A percentile compares a stretch with the other conserved stretches of the same genome.
Evolutionary conservation across 305 asterid genomes (phyloP).

Genomic region (Fraxinus paxiana): DNA sequence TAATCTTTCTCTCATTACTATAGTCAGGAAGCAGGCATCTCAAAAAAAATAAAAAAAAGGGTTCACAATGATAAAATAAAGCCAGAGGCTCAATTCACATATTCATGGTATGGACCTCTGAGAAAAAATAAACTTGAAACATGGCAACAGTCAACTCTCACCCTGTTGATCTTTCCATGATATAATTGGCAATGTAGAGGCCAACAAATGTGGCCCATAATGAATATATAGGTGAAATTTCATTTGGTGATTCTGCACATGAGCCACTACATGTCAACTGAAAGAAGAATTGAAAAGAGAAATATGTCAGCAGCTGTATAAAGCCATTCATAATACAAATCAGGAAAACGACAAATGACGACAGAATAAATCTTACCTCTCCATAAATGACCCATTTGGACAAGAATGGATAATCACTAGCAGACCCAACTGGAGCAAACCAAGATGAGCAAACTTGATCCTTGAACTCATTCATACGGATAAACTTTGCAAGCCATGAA

Average conservation of each 20-base stretch:
- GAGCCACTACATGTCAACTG: conserved; percentile 80
- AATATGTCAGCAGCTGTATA: conserved; percentile 23
- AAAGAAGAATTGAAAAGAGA: conserved; percentile 24
- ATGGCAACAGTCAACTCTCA: conserved; percentile 37
- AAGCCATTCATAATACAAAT: conserved; percentile 21
- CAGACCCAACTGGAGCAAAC: conserved; percentile 99
- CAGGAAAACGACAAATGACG: conserved; percentile 8
- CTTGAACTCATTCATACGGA: conserved; percentile 77
- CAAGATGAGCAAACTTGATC: conserved; percentile 88
- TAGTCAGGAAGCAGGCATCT: not conserved
- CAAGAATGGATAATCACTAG: conserved; percentile 86
- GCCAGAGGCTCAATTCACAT: not conserved
- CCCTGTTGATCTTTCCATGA: conserved; percentile 97
- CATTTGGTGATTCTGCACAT: conserved; percentile 79
- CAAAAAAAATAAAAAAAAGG: not conserved
- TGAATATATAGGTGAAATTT: conserved; percentile 94
- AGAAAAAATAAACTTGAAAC: conserved; percentile 17
- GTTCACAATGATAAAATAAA: not conserved
- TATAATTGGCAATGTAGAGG: conserved; percentile 97
- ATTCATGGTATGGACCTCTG: conserved; percentile 7
- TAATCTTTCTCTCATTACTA: conserved; percentile 12
- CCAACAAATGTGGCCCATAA: conserved; percentile 98
- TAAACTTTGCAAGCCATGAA: conserved; percentile 80
- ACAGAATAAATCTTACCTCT: conserved; percentile 52
- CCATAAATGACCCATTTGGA: conserved; percentile 98